Base-by-base conservation (phyloP, 1,284 basidiomycete species). In the Tylopilus sp. region DNA sequence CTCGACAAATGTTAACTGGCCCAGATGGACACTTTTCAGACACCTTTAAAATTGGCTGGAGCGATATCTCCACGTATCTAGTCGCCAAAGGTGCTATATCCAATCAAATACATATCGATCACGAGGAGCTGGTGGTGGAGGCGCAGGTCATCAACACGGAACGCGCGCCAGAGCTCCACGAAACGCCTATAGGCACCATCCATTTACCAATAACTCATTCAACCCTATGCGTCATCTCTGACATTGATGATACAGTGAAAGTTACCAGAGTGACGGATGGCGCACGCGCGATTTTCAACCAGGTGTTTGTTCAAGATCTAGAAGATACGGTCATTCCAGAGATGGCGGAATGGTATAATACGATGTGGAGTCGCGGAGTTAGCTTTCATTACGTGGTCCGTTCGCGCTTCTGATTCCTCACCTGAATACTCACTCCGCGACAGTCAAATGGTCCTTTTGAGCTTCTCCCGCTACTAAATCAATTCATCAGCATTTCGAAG, bases 221-320 rank as follows among this genome's bases (percentile, higher is more conserved):
- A 21, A 75, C 76, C 1, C 65, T 92, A 12, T 81, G 90, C 8
- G 77, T 97, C 46, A 86, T 97, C 29, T 95, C 91, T 1, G 95
- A 98, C 62, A 87, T 98, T 38, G 95, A 98, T 65, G 95, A 98
- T 66, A 98, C 95, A 0, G 78, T 97, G 54, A 97, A 96, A 64
- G 67, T 79, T 41, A 84, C 88, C 0, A 81, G 84, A 46, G 77
- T 95, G n/a, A 61, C 85, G 3, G 71, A 73, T 12, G 92, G 92
- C 0, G 81, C 89, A 1, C 74, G 89, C 29, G 74, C 82, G 2
- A 82, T 89, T 3, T 94, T 93, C 65, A 74, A 78, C 40, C 88
- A 87, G 57, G 87, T 90, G 0, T 90, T 91, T 55, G 86, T 86
- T 8, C 84, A 81, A 61, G 84, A 86, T 50, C 68, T 92, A 31